Percentiles rank a stretch among this genome's conserved stretches.
These are phyloP conservation scores for Candida pseudoviswanathii DNA, from an alignment of 1,139 yeast genomes.

Conservation along the genomic window DNA sequence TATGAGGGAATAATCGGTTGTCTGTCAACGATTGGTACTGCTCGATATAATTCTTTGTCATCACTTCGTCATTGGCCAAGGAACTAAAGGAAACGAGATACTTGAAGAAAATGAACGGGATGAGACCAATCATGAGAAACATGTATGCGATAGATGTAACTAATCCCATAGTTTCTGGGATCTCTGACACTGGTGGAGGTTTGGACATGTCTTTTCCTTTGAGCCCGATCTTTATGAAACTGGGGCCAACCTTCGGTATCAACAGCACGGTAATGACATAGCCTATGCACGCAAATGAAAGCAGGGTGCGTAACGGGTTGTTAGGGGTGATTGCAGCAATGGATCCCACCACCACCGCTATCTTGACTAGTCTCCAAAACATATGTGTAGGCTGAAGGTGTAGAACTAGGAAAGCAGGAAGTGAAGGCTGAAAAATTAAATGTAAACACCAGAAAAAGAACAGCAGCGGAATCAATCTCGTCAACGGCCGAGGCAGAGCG, in stretches of 20 bases:
- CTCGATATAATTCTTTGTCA: slow-evolving; percentile 34
- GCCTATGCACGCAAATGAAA: slow-evolving; percentile 71
- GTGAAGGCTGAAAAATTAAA: slow-evolving; percentile 2
- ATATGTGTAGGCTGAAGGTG: neutral
- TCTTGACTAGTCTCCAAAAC: slow-evolving; percentile 14
- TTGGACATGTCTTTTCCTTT: slow-evolving; percentile 85
- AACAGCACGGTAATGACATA: slow-evolving; percentile 57
- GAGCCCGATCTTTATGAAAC: slow-evolving; percentile 76
- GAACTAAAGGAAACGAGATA: slow-evolving; percentile 60
- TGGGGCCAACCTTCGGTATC: slow-evolving; percentile 67
- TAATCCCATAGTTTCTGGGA: slow-evolving; percentile 92
- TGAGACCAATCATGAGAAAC: slow-evolving; percentile 77
- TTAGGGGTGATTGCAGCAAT: slow-evolving; percentile 27
- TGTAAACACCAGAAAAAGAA: neutral
- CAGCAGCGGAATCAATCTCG: neutral
- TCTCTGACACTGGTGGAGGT: slow-evolving; percentile 53
- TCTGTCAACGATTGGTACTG: slow-evolving; percentile 37
- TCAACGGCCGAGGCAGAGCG: neutral
- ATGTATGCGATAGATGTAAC: slow-evolving; percentile 81
- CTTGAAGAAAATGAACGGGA: slow-evolving; percentile 87
- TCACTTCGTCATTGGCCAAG: slow-evolving; percentile 36
- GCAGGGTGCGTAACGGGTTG: slow-evolving; percentile 49
- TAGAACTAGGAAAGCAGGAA: slow-evolving; percentile 1
- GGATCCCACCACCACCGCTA: slow-evolving; percentile 22
- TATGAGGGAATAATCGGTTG: slow-evolving; percentile 70